Conservation (phyloP, 2,329 filamentous ascomycete genomes). For the Colletotrichum agaves region DNA sequence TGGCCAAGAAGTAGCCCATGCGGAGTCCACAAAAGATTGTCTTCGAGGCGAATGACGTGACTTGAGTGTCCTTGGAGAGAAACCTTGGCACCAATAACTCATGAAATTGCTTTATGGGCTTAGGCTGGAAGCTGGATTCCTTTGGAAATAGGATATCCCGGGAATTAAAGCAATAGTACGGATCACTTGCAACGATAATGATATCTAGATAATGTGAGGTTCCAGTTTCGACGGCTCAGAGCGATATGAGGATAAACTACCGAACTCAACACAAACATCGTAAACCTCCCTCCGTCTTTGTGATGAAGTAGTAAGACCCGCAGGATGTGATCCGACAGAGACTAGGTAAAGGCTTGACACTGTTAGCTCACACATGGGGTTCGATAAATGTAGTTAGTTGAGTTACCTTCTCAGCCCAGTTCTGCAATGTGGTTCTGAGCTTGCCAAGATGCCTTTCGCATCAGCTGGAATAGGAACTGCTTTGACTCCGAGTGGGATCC, state of each 20-base stretch:
- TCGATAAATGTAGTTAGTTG: too few species aligned
- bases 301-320: conserved; percentile 70
- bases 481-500: conserved; percentile 44
- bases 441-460: conserved; percentile 42
- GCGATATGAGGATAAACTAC: conserved; percentile 59
- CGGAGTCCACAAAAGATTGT: conserved; percentile 70
- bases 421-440: conserved; percentile 39
- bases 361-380: too few species aligned
- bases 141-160: conserved; percentile 48
- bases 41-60: conserved; percentile 42
- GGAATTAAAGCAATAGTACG: conserved; percentile 44
- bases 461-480: conserved; percentile 43
- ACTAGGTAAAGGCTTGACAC: conserved; percentile 41
- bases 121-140: neutral
- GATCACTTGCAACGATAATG: conserved; percentile 76
- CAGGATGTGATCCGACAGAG: conserved; percentile 75
- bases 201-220: conserved; percentile 30
- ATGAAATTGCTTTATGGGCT: conserved; percentile 36
- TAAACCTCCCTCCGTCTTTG: conserved; percentile 70
- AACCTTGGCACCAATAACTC: conserved; percentile 40
- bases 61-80: conserved; percentile 41
- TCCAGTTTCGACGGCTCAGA: conserved; percentile 66
- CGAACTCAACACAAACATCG: conserved; percentile 45
- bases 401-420: conserved; percentile 41
- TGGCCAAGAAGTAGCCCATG: conserved; percentile 70